Conservation (phyloP, 257 asterid species). For the Solanum chmielewskii region DNA sequence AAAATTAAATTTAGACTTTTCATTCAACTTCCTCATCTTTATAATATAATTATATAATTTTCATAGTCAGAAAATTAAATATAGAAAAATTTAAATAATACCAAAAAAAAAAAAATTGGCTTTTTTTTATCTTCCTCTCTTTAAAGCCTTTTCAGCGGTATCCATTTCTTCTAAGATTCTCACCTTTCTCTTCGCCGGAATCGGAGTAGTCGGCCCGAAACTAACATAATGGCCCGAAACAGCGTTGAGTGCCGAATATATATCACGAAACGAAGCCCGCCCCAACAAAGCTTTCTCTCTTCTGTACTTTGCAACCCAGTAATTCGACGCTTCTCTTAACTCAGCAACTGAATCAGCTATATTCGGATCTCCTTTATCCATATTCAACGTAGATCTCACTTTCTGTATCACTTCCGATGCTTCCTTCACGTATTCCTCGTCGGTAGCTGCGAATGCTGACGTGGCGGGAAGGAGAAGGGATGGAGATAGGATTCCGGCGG, state of each 20-base stretch:
- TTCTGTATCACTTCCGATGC: slow-evolving; percentile 56
- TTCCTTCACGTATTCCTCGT: slow-evolving; percentile 75
- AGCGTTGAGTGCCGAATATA: slow-evolving; percentile 86
- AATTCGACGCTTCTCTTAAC: slow-evolving; percentile 60
- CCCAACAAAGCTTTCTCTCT: slow-evolving; percentile 68
- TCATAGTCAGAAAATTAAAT: neutral
- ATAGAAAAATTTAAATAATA: neutral
- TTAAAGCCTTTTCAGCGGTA: slow-evolving; percentile 84
- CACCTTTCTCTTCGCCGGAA: slow-evolving; percentile 79
- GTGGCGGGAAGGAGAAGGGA: slow-evolving; percentile 15
- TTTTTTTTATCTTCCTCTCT: slow-evolving; percentile 56
- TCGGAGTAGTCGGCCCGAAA: slow-evolving; percentile 91
- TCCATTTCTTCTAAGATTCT: slow-evolving; percentile 92
- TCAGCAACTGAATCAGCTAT: slow-evolving; percentile 65
- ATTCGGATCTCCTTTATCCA: slow-evolving; percentile 69
- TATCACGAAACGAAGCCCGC: slow-evolving; percentile 74
- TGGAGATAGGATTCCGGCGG: slow-evolving; percentile 23
- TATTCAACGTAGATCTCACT: slow-evolving; percentile 43
- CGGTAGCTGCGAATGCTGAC: slow-evolving; percentile 39
- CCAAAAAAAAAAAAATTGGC: neutral
- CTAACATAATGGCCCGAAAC: slow-evolving; percentile 94
- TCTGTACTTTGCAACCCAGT: slow-evolving; percentile 95
- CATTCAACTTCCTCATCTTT: neutral
- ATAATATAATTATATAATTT: neutral
- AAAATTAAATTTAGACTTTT: neutral